Evolutionary conservation across 306 rosid genomes (phyloP), one percentile per base, ranked within the genome.

Genomic region (Prinsepia uniflora): DNA sequence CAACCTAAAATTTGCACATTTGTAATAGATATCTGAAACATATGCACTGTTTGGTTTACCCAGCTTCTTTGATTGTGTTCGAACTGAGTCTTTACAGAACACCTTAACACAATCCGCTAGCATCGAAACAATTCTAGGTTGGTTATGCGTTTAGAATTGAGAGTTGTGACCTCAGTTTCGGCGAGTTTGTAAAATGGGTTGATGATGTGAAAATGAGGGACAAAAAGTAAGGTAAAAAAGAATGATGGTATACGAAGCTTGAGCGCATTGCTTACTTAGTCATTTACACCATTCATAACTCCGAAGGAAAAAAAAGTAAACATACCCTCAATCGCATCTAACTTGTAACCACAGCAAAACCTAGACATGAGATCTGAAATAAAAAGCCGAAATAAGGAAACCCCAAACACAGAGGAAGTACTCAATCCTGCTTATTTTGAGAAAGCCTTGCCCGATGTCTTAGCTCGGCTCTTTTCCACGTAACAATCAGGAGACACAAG

Each of bases 391-490:
- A 40, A 22, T 55, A 4, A 24, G 40, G 39, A 36, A 69, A 44
- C 36, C 45, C 56, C 45, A 45, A 7, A 34, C 56, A 49, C 41
- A 65, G 2, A 15, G n/a, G 22, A 63, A 65, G 61, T 72, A 54
- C 65, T 81, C 80, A 94, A 47, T 94, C 99, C 79, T 87, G 77
- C 81, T 92, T 92, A 64, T 68, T 83, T 48, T 84, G 88, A 56
- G 92, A 78, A 72, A 84, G 74, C 65, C 95, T 87, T 20, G 97
- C 95, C 36, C 95, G 96, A 48, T 94, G 90, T 87, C 90, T 84
- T 30, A 94, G 92, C 82, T 94, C 95, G 13, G 99, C 97, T 83
- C 74, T 91, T 81, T 94, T 94, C 99, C 99, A 94, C 84, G 78
- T 82, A 73, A 91, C 96, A 77, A 94, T 89, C 80, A 81, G 73